A percentile compares a stretch with the other conserved stretches of the same genome.
Conservation (phyloP, 352 stramenopile genomes). For the Phytophthora constricta region DNA sequence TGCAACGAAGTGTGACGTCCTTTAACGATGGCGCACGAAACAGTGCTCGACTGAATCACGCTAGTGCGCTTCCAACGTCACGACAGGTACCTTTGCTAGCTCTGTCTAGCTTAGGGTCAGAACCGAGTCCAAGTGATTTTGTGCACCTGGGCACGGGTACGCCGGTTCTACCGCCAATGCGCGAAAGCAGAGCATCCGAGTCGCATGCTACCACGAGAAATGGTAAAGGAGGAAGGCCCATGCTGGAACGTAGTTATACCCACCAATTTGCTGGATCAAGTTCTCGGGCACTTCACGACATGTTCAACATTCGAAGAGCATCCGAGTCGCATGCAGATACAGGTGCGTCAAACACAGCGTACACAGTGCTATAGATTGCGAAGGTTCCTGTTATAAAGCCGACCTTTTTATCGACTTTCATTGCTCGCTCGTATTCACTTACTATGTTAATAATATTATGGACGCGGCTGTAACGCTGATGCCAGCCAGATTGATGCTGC, state of each 20-base stretch:
- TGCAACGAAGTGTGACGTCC: neutral
- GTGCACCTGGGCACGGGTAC: slow-evolving; percentile 17
- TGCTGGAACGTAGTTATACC: slow-evolving; percentile 27
- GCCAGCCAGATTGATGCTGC: too few relatives aligned
- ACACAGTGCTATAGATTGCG: slow-evolving; percentile 30
- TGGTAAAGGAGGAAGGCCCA: slow-evolving; percentile 2
- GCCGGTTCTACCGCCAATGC: slow-evolving; percentile 12
- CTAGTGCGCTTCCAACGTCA: neutral
- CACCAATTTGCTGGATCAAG: slow-evolving; percentile 34
- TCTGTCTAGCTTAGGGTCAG: slow-evolving; percentile 24
- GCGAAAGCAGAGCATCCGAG: slow-evolving; percentile 12
- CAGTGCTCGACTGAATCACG: slow-evolving; percentile 8
- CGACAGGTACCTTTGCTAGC: slow-evolving; percentile 32
- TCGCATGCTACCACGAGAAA: slow-evolving; percentile 12
- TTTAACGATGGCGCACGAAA: neutral
- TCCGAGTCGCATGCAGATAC: slow-evolving; percentile 19
- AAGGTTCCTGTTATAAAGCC: slow-evolving; percentile 9
- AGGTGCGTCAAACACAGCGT: slow-evolving; percentile 14
- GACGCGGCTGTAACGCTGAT: too few relatives aligned
- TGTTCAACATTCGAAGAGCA: slow-evolving; percentile 35
- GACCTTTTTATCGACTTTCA: too few relatives aligned
- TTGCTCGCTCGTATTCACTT: too few relatives aligned
- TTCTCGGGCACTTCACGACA: slow-evolving; percentile 34
- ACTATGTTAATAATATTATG: too few relatives aligned
- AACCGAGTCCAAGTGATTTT: slow-evolving; percentile 35